A percentile compares a stretch with the other conserved stretches of the same genome.
Evolutionary conservation across 1,139 yeast species (phyloP).

Genomic region (Hansenula lynferdii): DNA sequence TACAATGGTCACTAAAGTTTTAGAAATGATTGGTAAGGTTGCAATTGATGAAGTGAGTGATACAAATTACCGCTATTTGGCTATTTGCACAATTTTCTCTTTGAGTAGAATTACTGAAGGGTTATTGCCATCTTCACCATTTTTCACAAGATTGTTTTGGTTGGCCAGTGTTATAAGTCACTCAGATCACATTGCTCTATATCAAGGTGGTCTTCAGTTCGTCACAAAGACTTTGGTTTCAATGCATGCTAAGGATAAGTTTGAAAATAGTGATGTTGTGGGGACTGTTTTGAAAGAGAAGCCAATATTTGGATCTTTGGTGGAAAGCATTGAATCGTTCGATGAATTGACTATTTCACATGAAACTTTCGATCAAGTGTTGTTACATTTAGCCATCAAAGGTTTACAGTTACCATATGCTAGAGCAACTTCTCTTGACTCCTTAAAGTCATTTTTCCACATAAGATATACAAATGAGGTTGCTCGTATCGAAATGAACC

Average conservation of each 20-base stretch:
- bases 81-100: constrained; percentile 35
- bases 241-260: constrained; percentile 24
- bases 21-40: constrained; percentile 26
- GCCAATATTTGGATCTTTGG: constrained; percentile 34
- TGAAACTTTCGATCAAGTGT: constrained; percentile 50
- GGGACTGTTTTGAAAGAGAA: constrained; percentile 34
- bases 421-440: constrained; percentile 48
- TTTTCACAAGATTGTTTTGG: constrained; percentile 66
- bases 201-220: constrained; percentile 52
- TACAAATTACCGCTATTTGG: constrained; percentile 24
- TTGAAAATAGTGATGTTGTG: constrained; percentile 17
- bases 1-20: constrained; percentile 46
- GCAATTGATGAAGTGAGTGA: constrained; percentile 23
- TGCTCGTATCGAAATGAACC: constrained; percentile 2
- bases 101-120: constrained; percentile 63
- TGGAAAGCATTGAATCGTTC: constrained; percentile 42
- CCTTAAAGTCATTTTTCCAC: constrained; percentile 46
- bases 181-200: constrained; percentile 37
- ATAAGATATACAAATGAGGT: constrained; percentile 35
- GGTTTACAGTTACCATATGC: constrained; percentile 65
- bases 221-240: constrained; percentile 29
- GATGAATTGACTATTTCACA: constrained; percentile 37
- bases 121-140: constrained; percentile 45
- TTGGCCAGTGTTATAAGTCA: constrained; percentile 40
- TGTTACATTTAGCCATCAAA: constrained; percentile 48